A percentile compares a stretch with the other conserved stretches of the same genome.
Conservation (phyloP, 306 rosid species). For the Corylus americana region DNA sequence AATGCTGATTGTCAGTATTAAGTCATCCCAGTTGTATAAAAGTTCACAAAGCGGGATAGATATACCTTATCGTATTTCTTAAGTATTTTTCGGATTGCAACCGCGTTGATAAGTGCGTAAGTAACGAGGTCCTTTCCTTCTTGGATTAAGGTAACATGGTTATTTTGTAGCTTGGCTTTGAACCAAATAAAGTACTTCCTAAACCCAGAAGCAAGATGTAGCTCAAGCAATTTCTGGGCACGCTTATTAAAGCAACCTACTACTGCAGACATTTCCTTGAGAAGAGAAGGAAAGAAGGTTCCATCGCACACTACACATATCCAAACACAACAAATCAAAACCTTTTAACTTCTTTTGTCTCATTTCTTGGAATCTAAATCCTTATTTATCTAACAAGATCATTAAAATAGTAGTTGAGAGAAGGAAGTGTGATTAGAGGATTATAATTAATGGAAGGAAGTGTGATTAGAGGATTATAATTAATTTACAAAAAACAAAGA, state of each 20-base stretch:
- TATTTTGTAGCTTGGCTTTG: slow-evolving; percentile 49
- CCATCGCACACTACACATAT: slow-evolving; percentile 76
- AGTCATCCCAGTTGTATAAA: too few relatives aligned
- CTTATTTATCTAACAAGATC: background rate
- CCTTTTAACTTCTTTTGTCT: background rate
- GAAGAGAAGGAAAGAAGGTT: slow-evolving; percentile 86
- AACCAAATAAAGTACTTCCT: slow-evolving; percentile 64
- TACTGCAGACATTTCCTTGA: slow-evolving; percentile 72
- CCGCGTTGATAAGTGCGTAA: slow-evolving; percentile 80
- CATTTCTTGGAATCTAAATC: background rate
- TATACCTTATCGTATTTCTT: slow-evolving; percentile 86
- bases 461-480: background rate
- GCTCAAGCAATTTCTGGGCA: slow-evolving; percentile 72
- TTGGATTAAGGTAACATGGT: slow-evolving; percentile 50
- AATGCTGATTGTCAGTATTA: too few relatives aligned
- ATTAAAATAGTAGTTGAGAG: background rate
- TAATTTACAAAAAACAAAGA: background rate
- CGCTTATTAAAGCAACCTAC: slow-evolving; percentile 78
- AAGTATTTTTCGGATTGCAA: slow-evolving; percentile 74
- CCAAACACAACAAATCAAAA: background rate
- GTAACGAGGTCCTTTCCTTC: slow-evolving; percentile 83
- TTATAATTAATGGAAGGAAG: background rate
- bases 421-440: too few relatives aligned
- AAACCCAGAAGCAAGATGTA: slow-evolving; percentile 86
- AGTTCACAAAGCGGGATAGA: too few relatives aligned